These are phyloP conservation scores for Kluyveromyces dobzhanskii DNA, from an alignment of 805 yeast genomes.

Conservation along the genomic window DNA sequence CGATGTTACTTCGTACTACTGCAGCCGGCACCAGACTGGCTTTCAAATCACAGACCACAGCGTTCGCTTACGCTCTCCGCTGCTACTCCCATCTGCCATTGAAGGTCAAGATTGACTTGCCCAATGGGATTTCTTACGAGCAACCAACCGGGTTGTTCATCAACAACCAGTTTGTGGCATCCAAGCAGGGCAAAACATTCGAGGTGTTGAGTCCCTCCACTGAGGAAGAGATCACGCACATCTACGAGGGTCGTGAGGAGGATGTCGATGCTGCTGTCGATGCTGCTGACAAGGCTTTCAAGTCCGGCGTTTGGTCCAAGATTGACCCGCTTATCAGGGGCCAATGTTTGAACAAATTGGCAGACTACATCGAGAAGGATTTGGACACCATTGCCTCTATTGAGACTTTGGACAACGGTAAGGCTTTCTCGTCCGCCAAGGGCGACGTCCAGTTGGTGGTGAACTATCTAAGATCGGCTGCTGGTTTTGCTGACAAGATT, in stretches of 20 bases:
- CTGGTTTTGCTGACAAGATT: conserved; percentile 87
- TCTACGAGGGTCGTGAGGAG: conserved; percentile 67
- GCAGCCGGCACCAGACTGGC: background rate
- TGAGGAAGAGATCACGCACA: conserved; percentile 58
- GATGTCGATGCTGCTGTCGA: conserved; percentile 82
- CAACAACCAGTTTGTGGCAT: conserved; percentile 63
- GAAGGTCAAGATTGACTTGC: conserved; percentile 47
- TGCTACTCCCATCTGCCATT: conserved; percentile 33
- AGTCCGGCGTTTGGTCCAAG: conserved; percentile 68
- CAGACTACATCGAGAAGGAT: conserved; percentile 67
- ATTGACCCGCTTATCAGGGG: conserved; percentile 65
- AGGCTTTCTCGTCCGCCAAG: conserved; percentile 59
- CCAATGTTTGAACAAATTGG: conserved; percentile 55
- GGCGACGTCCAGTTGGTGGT: conserved; percentile 70
- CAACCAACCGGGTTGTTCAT: conserved; percentile 82
- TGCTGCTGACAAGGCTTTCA: conserved; percentile 76
- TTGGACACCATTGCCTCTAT: conserved; percentile 66
- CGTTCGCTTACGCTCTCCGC: conserved; percentile 13
- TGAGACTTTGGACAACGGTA: conserved; percentile 87
- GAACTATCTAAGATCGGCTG: conserved; percentile 70
- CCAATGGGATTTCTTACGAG: conserved; percentile 64
- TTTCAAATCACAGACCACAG: conserved; percentile 1
- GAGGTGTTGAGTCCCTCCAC: conserved; percentile 63
- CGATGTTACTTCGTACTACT: conserved; percentile 3
- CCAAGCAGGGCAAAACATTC: conserved; percentile 52